These are phyloP conservation scores for Cryphonectria parasitica DNA, from an alignment of 2,329 filamentous ascomycete species.

Conservation along the genomic window DNA sequence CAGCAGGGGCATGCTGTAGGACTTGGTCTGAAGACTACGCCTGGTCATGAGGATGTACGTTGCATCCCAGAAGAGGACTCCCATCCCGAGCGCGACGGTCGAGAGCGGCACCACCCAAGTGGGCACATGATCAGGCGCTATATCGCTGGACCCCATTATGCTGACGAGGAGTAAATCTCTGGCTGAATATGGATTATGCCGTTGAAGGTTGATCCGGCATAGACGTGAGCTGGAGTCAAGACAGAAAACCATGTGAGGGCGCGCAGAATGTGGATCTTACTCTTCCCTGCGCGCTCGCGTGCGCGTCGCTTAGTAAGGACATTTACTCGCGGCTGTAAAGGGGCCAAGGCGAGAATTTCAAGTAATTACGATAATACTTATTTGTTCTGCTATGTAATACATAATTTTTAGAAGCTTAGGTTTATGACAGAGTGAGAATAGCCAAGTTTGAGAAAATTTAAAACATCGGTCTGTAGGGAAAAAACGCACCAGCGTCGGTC, in stretches of 20 bases:
- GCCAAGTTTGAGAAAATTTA: too few species aligned
- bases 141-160: constrained; percentile 46
- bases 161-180: not conserved
- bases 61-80: constrained; percentile 46
- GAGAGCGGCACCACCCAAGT: constrained; percentile 45
- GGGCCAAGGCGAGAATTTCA: too few species aligned
- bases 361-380: not conserved
- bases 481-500: not conserved
- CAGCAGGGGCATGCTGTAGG: constrained; percentile 54
- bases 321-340: not conserved
- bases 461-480: not conserved
- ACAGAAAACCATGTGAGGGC: not conserved
- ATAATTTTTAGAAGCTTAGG: too few species aligned
- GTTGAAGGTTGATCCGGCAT: not conserved
- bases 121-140: constrained; percentile 40
- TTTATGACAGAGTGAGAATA: not conserved
- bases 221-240: not conserved
- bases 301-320: constrained; percentile 1
- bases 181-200: not conserved
- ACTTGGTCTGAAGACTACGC: constrained; percentile 49
- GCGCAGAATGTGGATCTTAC: not conserved
- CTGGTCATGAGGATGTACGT: constrained; percentile 53
- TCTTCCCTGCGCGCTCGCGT: not conserved
- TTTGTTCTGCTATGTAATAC: not conserved
- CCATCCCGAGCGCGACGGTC: constrained; percentile 41